These are phyloP conservation scores for Trichoderma sp. DNA, from an alignment of 2,329 filamentous ascomycete species.

Conservation along the genomic window DNA sequence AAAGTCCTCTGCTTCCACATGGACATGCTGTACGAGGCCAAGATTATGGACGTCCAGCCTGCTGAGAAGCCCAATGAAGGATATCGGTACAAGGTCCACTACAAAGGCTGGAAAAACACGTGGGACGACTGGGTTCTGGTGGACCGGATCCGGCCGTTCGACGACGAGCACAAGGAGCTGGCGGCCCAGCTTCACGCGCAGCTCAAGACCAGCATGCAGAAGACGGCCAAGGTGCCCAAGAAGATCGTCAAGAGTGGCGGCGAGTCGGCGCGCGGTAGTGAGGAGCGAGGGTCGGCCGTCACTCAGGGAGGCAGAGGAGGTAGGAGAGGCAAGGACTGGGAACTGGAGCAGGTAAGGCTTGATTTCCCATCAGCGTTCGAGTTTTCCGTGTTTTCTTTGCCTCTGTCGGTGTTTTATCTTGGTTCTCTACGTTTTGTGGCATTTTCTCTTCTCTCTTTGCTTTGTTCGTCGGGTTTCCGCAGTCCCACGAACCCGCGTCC, in stretches of 20 bases:
- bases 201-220: constrained; percentile 57
- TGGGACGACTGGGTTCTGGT: constrained; percentile 99
- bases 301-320: constrained; percentile 64
- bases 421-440: neutral
- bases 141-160: constrained; percentile 91
- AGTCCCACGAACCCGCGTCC: neutral
- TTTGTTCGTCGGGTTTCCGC: neutral
- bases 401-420: neutral
- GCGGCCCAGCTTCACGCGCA: constrained; percentile 70
- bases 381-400: neutral
- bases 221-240: constrained; percentile 53
- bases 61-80: constrained; percentile 67
- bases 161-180: constrained; percentile 89
- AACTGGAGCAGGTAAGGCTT: constrained; percentile 70
- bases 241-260: constrained; percentile 40
- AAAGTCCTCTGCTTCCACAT: constrained; percentile 95
- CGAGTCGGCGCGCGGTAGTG: constrained; percentile 64
- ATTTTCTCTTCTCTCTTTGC: neutral
- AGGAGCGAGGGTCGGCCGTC: constrained; percentile 66
- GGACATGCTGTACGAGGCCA: constrained; percentile 95
- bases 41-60: constrained; percentile 75
- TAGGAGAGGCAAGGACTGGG: constrained; percentile 73
- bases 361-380: neutral
- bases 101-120: constrained; percentile 99
- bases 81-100: constrained; percentile 89